Percentiles rank a stretch among this genome's conserved stretches.
These are phyloP conservation scores for Musa itinerans DNA, from an alignment of 176 grass and related monocot species.

Conservation along the genomic window DNA sequence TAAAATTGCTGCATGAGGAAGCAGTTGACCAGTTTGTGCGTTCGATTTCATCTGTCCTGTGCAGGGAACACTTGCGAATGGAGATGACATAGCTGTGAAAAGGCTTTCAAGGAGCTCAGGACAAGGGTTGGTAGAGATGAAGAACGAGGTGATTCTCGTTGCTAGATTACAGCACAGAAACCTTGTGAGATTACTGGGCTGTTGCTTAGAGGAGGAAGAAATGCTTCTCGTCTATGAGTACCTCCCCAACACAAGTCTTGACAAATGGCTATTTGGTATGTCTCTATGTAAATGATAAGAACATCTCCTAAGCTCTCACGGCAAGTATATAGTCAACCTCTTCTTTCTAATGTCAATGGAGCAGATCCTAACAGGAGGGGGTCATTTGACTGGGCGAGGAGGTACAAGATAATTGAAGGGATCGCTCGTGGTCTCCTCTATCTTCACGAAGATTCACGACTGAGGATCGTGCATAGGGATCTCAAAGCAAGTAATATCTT, in stretches of 20 bases:
- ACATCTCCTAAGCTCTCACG: neutral
- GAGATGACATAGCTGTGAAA: slow-evolving; percentile 11
- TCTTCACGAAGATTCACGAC: slow-evolving; percentile 18
- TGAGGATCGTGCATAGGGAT: slow-evolving; percentile 6
- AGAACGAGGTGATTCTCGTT: slow-evolving; percentile 3
- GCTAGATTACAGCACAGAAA: slow-evolving; percentile 10
- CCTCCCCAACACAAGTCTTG: slow-evolving; percentile 11
- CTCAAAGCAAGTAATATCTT: slow-evolving; percentile 19
- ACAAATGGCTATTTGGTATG: slow-evolving; percentile 11
- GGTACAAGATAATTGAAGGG: slow-evolving; percentile 10
- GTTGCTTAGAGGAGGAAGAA: neutral
- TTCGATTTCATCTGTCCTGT: neutral
- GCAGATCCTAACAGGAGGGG: slow-evolving; percentile 30
- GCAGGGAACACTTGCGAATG: slow-evolving; percentile 30
- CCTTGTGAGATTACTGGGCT: slow-evolving; percentile 5
- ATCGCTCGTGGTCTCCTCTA: slow-evolving; percentile 9
- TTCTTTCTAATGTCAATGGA: slow-evolving; percentile 21
- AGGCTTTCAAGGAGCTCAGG: slow-evolving; percentile 1
- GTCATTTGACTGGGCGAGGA: neutral
- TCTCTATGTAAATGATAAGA: neutral
- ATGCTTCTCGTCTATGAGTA: slow-evolving; percentile 13
- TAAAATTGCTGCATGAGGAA: neutral
- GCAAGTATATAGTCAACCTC: slow-evolving; percentile 18
- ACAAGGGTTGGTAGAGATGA: neutral
- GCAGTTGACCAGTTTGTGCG: neutral